A percentile compares a stretch with the other conserved stretches of the same genome.
phyloP scores from a whole-genome alignment of 106 monocot species.

The Dioscorea dumetorum region DNA sequence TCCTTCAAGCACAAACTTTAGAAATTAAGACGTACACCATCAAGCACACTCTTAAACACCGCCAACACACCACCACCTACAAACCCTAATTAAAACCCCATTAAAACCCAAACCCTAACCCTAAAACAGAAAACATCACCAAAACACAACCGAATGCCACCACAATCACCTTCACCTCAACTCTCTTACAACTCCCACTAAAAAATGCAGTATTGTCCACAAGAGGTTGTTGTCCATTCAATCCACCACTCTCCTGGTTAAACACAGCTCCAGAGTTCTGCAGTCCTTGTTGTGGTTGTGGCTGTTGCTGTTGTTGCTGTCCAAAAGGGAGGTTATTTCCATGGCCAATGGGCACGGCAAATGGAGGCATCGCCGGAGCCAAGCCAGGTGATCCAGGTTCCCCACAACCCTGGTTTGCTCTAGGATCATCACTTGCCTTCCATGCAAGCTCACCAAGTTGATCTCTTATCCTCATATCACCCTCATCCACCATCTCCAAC shows the following conservation, averaged over 20 bases:
- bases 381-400: conserved; percentile 36
- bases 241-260: not conserved
- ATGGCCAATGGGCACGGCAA: conserved; percentile 16
- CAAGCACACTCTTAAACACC: too few species aligned
- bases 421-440: conserved; percentile 50
- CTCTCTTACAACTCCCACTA: not conserved
- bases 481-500: conserved; percentile 48
- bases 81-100: too few species aligned
- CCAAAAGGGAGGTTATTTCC: conserved; percentile 1
- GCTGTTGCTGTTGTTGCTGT: conserved; percentile 7
- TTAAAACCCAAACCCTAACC: too few species aligned
- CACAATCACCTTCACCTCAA: not conserved
- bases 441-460: conserved; percentile 39
- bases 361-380: conserved; percentile 28
- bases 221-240: conserved; percentile 7
- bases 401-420: conserved; percentile 32
- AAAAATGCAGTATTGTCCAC: not conserved
- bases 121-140: too few species aligned
- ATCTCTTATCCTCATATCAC: conserved; percentile 47
- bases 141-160: not conserved
- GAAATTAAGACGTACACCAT: too few species aligned
- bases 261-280: not conserved
- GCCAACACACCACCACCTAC: too few species aligned
- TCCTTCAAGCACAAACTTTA: too few species aligned
- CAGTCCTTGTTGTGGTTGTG: not conserved